Conservation (phyloP, 2,329 filamentous ascomycete genomes). For the Grosmannia clavigera region DNA sequence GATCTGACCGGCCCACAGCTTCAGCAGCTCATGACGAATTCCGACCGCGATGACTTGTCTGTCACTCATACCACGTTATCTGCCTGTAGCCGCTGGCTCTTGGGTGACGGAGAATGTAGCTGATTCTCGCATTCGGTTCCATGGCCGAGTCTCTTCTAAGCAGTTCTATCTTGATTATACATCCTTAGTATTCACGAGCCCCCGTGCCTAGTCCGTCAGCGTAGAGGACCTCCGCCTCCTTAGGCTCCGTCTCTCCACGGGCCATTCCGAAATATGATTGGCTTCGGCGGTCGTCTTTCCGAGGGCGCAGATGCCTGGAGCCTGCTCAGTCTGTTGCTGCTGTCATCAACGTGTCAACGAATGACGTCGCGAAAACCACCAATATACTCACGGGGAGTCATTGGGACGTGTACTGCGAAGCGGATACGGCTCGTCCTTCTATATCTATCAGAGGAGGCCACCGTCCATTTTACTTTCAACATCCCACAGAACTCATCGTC, state of each 20-base stretch:
- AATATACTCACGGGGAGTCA: too few relatives aligned
- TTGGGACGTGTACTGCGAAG: not conserved
- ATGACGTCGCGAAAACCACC: not conserved
- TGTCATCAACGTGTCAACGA: not conserved
- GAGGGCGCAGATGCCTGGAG: not conserved
- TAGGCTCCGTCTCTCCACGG: not conserved
- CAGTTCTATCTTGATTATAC: not conserved
- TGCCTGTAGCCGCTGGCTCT: too few relatives aligned
- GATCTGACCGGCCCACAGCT: too few relatives aligned
- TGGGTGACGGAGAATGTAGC: too few relatives aligned
- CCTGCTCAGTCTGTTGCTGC: not conserved
- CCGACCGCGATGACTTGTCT: too few relatives aligned
- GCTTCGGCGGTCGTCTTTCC: not conserved
- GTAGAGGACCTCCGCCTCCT: not conserved
- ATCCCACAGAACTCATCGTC: too few relatives aligned
- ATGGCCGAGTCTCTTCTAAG: not conserved
- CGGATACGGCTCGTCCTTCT: not conserved
- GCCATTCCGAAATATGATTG: not conserved
- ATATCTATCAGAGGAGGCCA: not conserved
- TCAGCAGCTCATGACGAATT: too few relatives aligned
- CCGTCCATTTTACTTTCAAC: too few relatives aligned
- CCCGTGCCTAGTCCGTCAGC: not conserved
- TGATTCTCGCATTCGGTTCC: not conserved
- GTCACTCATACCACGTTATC: too few relatives aligned
- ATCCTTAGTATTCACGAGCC: not conserved